Evolutionary conservation across 2,329 filamentous ascomycete species (phyloP).

Genomic region (Alternaria gaisen): DNA sequence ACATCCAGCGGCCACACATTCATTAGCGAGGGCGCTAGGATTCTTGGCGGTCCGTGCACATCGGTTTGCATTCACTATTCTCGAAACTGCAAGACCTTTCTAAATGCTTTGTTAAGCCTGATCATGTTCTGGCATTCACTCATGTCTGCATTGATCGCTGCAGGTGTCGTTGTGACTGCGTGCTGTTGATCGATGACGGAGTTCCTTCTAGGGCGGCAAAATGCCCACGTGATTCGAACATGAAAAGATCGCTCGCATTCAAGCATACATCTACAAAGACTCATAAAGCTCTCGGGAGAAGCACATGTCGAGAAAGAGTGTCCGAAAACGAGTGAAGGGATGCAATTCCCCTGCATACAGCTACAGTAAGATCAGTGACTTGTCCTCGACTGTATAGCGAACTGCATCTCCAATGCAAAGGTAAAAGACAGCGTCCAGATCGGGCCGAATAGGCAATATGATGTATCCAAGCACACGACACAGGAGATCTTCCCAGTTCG

Average conservation of each 20-base stretch:
- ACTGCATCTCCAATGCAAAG: background rate
- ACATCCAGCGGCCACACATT: background rate
- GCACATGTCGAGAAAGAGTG: background rate
- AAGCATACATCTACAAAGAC: background rate
- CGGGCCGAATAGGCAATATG: constrained; percentile 3
- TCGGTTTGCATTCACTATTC: background rate
- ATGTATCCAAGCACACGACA: constrained; percentile 9
- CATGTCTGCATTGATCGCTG: background rate
- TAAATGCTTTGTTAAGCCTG: background rate
- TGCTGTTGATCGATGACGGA: constrained; percentile 4
- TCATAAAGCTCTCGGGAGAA: background rate
- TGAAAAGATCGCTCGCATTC: background rate
- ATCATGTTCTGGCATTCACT: background rate
- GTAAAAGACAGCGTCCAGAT: background rate
- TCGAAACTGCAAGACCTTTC: background rate
- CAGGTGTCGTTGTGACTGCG: background rate
- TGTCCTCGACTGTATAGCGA: background rate
- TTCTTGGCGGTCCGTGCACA: constrained; percentile 7
- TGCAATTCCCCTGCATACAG: background rate
- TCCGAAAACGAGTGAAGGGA: background rate
- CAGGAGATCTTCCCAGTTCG: background rate
- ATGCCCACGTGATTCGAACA: constrained; percentile 9
- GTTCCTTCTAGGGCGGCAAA: constrained; percentile 1
- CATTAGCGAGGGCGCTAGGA: background rate
- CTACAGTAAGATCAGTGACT: background rate